These are phyloP conservation scores for Trametes cingulata DNA, from an alignment of 768 basidiomycete species.

Conservation along the genomic window DNA sequence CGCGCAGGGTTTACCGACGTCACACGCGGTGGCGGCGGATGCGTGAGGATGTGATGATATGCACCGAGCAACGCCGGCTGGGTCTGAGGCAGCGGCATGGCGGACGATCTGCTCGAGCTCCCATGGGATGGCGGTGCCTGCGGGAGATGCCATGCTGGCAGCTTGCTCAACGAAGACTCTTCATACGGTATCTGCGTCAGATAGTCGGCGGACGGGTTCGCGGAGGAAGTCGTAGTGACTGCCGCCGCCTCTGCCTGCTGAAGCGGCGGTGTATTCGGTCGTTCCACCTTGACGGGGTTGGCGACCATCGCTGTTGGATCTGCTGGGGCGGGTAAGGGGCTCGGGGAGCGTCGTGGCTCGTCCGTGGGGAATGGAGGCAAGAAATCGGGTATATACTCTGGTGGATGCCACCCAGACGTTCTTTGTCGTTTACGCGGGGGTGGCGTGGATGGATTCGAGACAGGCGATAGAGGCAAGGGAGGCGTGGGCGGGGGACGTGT, in stretches of 20 bases:
- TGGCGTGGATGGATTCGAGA: conserved; percentile 59
- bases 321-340: conserved; percentile 28
- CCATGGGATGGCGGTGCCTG: conserved; percentile 20
- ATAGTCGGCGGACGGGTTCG: conserved; percentile 59
- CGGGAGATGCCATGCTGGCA: conserved; percentile 72
- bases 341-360: conserved; percentile 37
- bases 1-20: conserved; percentile 57
- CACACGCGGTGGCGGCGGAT: conserved; percentile 54
- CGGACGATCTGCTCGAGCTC: conserved; percentile 8
- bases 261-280: conserved; percentile 42
- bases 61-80: conserved; percentile 67
- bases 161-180: conserved; percentile 65
- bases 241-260: conserved; percentile 29
- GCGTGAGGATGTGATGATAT: conserved; percentile 77
- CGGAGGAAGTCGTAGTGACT: conserved; percentile 33
- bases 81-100: conserved; percentile 50
- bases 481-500: conserved; percentile 36
- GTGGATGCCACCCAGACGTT: conserved; percentile 57
- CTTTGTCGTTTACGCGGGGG: conserved; percentile 60
- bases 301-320: conserved; percentile 34
- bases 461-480: conserved; percentile 52
- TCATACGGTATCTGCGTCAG: conserved; percentile 72
- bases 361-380: conserved; percentile 66
- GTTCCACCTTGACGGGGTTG: conserved; percentile 38
- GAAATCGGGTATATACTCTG: conserved; percentile 63